Evolutionary conservation across 108 stramenopile genomes (phyloP).

Genomic region (Epithemia pelagica): DNA sequence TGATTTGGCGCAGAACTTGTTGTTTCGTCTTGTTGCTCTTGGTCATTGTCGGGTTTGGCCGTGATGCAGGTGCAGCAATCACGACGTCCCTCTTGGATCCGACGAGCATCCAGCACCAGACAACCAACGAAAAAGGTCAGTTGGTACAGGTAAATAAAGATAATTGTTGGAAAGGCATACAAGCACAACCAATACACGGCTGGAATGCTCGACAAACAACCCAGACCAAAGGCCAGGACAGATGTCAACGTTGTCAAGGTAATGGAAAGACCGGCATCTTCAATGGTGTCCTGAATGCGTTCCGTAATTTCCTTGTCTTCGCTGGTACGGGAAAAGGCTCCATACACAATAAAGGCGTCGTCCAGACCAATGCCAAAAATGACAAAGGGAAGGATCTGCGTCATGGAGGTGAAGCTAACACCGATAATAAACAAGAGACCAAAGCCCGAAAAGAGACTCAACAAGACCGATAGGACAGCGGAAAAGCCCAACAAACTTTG

Average conservation of each 20-base stretch:
- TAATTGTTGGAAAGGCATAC: slow-evolving; percentile 20
- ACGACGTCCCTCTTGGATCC: slow-evolving; percentile 11
- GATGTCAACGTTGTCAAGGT: slow-evolving; percentile 25
- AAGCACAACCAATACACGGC: too few relatives aligned
- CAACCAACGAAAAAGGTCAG: too few relatives aligned
- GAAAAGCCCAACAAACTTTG: slow-evolving; percentile 12
- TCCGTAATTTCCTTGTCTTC: slow-evolving; percentile 4
- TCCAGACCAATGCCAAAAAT: too few relatives aligned
- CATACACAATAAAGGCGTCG: slow-evolving; percentile 21
- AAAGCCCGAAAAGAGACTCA: too few relatives aligned
- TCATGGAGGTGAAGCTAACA: slow-evolving; percentile 22
- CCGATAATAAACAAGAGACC: slow-evolving; percentile 22
- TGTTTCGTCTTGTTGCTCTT: slow-evolving; percentile 2
- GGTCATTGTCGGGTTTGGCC: slow-evolving; percentile 2
- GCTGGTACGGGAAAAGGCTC: slow-evolving; percentile 10
- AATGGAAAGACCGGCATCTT: slow-evolving; percentile 21
- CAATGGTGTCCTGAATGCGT: slow-evolving; percentile 20
- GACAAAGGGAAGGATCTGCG: slow-evolving; percentile 16
- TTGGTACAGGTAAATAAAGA: too few relatives aligned
- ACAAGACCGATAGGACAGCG: slow-evolving; percentile 16
- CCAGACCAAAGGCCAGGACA: slow-evolving; percentile 21
- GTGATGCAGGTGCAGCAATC: slow-evolving; percentile 28
- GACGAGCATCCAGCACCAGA: slow-evolving; percentile 22
- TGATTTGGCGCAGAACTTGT: too few relatives aligned
- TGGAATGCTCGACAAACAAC: too few relatives aligned